Percentiles rank a stretch among this genome's conserved stretches.
phyloP scores from a whole-genome alignment of 1,139 yeast genomes.

The Debaryomyces fabryi region DNA sequence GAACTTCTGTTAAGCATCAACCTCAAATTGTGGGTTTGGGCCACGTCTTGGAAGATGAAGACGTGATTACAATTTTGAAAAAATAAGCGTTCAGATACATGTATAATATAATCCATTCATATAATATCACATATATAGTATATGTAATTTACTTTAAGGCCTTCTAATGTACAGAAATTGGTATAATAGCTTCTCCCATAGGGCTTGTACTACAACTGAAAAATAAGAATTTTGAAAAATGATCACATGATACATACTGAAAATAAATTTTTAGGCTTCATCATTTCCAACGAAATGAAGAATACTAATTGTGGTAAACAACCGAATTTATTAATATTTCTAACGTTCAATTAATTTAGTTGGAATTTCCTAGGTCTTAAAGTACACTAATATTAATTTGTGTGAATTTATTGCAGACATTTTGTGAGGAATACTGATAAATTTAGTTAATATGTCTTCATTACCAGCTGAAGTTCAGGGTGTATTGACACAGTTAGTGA shows the following conservation, averaged over 20 bases:
- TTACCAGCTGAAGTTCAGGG: conserved; percentile 64
- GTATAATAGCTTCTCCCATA: background rate
- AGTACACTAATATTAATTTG: background rate
- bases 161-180: background rate
- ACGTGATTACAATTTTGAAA: conserved; percentile 92
- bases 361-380: background rate
- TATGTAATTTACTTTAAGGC: background rate
- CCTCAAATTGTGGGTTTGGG: conserved; percentile 94
- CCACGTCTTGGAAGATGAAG: conserved; percentile 89
- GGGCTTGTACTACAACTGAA: background rate
- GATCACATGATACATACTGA: conserved; percentile 4
- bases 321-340: conserved; percentile 3
- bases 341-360: background rate
- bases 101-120: conserved; percentile 6
- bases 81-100: conserved; percentile 36
- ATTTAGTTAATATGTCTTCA: conserved; percentile 45
- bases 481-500: conserved; percentile 60
- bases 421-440: conserved; percentile 7
- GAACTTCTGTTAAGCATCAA: conserved; percentile 93
- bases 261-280: conserved; percentile 1
- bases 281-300: conserved; percentile 1
- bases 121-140: background rate
- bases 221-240: background rate
- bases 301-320: conserved; percentile 1
- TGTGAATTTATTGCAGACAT: conserved; percentile 3